Base-by-base conservation (phyloP, 2,329 filamentous ascomycete species). In the Pestalotiopsis sp. region DNA sequence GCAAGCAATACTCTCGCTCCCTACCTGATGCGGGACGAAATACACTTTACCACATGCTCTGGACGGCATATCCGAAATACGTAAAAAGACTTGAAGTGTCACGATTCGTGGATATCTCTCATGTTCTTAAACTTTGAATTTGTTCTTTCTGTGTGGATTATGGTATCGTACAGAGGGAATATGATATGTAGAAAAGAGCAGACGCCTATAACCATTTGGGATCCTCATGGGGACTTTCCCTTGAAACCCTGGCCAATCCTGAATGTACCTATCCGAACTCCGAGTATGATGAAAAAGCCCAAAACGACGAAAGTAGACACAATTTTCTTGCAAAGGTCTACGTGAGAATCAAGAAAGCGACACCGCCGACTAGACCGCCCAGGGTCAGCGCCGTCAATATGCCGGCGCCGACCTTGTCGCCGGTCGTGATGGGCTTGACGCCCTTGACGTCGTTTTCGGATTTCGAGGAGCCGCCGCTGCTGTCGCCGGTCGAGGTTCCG, bases 401-500 rank as follows among this genome's bases (percentile, higher is more conserved):
- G 0, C 78, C 79, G 4, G 83, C 83, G 0, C 83, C 83, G 2
- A 78, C 81, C 66, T 75, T 78, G 71, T 83, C 83, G 13, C 60
- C 79, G n/a, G 76, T 78, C 0, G 78, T 81, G 11, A 80, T 73
- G 2, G 74, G 59, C 5, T 66, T 67, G 1, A 77, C 69, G 7
- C 78, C 75, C 4, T 69, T 74, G 17, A 69, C 73, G 45, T 73
- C 74, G 14, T 78, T 73, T 27, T 74, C 68, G 56, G 69, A 75
- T 77, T 1, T 73, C 2, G 83, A 80, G 65, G 87, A 78, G 23
- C 84, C 83, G 67, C 74, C 72, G 36, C 78, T 82, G 11, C 81
- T 84, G 65, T 85, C 85, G 39, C 86, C 86, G 13, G 80, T 85
- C 2, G 76, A 69, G 69, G 58, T 73, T 86, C 68, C 64, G 20